These are phyloP conservation scores for Tanozyma kutaoensis DNA, from an alignment of 805 yeast species.

Conservation along the genomic window DNA sequence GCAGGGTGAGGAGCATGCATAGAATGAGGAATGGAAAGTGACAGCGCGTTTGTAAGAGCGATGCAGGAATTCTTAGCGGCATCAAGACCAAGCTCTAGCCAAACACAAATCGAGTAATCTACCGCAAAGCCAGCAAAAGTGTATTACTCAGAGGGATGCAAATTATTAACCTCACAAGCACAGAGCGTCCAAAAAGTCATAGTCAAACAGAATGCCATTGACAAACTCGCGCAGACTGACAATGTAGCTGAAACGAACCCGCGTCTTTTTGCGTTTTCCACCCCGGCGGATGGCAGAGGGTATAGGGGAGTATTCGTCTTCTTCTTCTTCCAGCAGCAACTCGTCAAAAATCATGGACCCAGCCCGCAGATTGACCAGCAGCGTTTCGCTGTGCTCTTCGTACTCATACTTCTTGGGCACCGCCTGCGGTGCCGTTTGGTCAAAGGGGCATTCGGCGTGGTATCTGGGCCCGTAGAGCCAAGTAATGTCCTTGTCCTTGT, in stretches of 20 bases:
- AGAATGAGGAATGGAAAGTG: too few relatives aligned
- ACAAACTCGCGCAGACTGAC: slow-evolving; percentile 32
- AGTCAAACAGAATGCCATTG: slow-evolving; percentile 29
- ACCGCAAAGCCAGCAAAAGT: slow-evolving; percentile 1
- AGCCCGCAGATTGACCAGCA: slow-evolving; percentile 3
- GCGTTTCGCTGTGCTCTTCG: not conserved
- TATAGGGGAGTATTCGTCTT: slow-evolving; percentile 3
- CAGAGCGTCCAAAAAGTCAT: slow-evolving; percentile 25
- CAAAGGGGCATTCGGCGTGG: slow-evolving; percentile 1
- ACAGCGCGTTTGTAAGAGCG: too few relatives aligned
- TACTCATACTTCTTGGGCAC: not conserved
- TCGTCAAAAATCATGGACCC: slow-evolving; percentile 4
- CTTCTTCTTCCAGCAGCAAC: slow-evolving; percentile 1
- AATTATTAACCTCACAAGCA: slow-evolving; percentile 9
- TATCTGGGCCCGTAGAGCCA: slow-evolving; percentile 40
- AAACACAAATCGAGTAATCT: too few relatives aligned
- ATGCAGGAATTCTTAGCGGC: too few relatives aligned
- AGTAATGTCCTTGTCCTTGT: slow-evolving; percentile 38
- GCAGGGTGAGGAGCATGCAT: too few relatives aligned
- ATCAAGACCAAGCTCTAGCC: too few relatives aligned
- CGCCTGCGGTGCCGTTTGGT: not conserved
- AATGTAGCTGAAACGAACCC: slow-evolving; percentile 27
- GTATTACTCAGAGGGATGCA: not conserved
- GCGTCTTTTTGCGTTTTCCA: slow-evolving; percentile 9
- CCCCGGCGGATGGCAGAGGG: slow-evolving; percentile 8